phyloP scores from a whole-genome alignment of 805 yeast species.

The Torulaspora delbrueckii region DNA sequence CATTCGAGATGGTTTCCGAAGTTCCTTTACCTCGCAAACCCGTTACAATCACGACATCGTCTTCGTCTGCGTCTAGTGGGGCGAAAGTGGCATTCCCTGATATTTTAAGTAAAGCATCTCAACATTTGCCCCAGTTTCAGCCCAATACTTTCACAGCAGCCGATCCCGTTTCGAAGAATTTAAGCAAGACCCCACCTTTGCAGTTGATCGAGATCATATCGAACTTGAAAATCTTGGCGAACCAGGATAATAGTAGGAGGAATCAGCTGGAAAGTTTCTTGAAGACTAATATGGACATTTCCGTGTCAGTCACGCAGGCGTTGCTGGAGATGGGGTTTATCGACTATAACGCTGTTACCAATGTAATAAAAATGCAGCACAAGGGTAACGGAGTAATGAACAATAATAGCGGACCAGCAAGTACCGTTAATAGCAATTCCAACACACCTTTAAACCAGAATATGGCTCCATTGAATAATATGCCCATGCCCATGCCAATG shows the following conservation, averaged over 20 bases:
- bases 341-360: conserved; percentile 60
- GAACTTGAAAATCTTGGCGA: conserved; percentile 54
- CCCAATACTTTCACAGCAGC: conserved; percentile 44
- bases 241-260: conserved; percentile 43
- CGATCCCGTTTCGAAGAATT: conserved; percentile 56
- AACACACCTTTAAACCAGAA: conserved; percentile 11
- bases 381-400: conserved; percentile 15
- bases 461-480: conserved; percentile 8
- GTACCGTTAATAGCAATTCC: conserved; percentile 13
- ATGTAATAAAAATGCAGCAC: conserved; percentile 38
- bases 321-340: conserved; percentile 71
- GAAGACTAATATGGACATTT: conserved; percentile 51
- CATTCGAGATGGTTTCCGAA: conserved; percentile 34
- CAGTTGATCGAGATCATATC: conserved; percentile 65
- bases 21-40: conserved; percentile 35
- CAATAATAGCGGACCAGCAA: conserved; percentile 12
- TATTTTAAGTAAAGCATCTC: conserved; percentile 49
- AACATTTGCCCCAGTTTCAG: conserved; percentile 47
- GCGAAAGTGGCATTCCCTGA: conserved; percentile 40
- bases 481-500: conserved; percentile 16
- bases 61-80: conserved; percentile 8
- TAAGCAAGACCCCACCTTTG: conserved; percentile 64
- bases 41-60: conserved; percentile 2
- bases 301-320: conserved; percentile 69
- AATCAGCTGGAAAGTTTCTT: conserved; percentile 50